These are phyloP conservation scores for Verticillium zaregamsianum DNA, from an alignment of 2,329 filamentous ascomycete species.

Conservation along the genomic window DNA sequence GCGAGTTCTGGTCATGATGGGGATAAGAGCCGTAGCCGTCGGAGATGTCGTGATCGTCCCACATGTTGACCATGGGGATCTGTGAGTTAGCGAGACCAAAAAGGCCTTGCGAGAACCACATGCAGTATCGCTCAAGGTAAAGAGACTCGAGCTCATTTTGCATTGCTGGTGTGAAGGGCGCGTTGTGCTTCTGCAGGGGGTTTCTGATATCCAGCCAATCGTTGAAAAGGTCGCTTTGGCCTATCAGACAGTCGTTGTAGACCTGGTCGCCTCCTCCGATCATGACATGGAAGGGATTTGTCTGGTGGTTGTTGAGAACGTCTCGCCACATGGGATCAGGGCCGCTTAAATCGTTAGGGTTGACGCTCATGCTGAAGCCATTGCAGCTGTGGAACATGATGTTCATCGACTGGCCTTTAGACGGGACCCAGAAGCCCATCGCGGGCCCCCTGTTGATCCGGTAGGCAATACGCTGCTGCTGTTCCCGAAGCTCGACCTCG, in stretches of 20 bases:
- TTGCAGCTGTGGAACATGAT: conserved; percentile 99
- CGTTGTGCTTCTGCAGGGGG: conserved; percentile 71
- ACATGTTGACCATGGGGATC: conserved; percentile 98
- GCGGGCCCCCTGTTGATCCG: conserved; percentile 90
- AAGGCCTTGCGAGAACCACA: conserved; percentile 95
- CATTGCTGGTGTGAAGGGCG: conserved; percentile 75
- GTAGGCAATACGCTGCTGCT: conserved; percentile 85
- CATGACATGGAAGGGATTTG: conserved; percentile 95
- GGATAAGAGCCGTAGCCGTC: conserved; percentile 93
- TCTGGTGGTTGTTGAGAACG: conserved; percentile 87
- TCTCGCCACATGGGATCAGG: conserved; percentile 97
- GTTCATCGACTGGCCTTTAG: conserved; percentile 83
- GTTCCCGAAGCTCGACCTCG: conserved; percentile 76
- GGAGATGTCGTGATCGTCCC: conserved; percentile 91
- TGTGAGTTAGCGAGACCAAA: conserved; percentile 91
- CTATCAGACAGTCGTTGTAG: conserved; percentile 84
- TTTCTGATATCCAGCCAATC: conserved; percentile 83
- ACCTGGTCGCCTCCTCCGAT: conserved; percentile 95
- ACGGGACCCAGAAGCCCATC: conserved; percentile 92
- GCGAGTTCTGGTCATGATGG: conserved; percentile 83
- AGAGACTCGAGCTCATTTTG: conserved; percentile 85
- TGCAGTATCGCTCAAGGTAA: conserved; percentile 82
- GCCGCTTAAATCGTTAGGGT: conserved; percentile 77
- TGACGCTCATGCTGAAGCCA: conserved; percentile 79
- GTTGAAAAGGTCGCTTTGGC: conserved; percentile 70